Percentiles rank a stretch among this genome's conserved stretches.
Evolutionary conservation across 352 stramenopile genomes (phyloP).

Genomic region (Pythium brachiatum): DNA sequence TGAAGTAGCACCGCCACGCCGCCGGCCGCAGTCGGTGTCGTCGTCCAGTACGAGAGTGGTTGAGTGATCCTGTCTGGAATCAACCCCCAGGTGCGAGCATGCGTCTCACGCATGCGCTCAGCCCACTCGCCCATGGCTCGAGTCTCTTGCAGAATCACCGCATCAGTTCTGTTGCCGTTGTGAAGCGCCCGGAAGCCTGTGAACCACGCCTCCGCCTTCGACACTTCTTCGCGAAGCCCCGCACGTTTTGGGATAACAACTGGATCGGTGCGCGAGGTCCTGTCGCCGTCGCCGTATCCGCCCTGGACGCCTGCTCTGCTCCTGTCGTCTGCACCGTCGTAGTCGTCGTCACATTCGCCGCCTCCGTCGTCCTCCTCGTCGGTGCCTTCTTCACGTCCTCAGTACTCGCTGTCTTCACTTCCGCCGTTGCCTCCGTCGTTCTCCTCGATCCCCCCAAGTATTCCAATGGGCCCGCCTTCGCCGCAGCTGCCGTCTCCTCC

Average conservation of each 20-base stretch:
- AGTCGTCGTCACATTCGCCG: no score
- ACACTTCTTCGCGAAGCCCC: background rate
- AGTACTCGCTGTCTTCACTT: no score
- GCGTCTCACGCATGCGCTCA: background rate
- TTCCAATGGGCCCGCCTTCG: no score
- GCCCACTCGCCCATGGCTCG: background rate
- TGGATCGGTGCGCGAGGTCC: background rate
- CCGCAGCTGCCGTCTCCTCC: no score
- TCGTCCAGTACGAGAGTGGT: slow-evolving; percentile 8
- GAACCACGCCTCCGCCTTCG: background rate
- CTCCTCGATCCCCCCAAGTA: no score
- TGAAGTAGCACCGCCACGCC: slow-evolving; percentile 12
- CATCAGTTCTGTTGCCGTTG: background rate
- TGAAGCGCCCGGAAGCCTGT: background rate
- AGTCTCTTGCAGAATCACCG: slow-evolving; percentile 12
- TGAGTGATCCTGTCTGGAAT: background rate
- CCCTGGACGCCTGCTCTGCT: no score
- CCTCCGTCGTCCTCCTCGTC: no score
- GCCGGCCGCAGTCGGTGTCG: slow-evolving; percentile 5
- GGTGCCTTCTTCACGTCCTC: no score
- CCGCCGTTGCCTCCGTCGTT: no score
- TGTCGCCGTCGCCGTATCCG: background rate
- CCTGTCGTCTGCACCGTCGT: no score
- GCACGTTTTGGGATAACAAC: slow-evolving; percentile 11
- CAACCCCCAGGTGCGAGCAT: slow-evolving; percentile 6